Base-by-base conservation (phyloP, 75 land plant species). In the Picea sitchensis region DNA sequence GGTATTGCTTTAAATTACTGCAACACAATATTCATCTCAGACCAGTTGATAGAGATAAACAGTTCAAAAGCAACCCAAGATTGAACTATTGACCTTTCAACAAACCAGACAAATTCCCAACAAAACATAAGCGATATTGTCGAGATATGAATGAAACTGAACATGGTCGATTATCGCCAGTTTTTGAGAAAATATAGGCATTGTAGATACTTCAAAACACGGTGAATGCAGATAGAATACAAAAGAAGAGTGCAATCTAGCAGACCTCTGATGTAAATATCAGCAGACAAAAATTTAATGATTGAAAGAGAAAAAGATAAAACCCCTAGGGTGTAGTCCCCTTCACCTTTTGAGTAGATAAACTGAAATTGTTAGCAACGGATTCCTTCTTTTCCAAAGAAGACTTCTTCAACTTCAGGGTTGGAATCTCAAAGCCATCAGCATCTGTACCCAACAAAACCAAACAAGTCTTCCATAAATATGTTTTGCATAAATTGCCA, bases 381-480 rank as follows among this genome's bases (percentile, higher is more conserved):
- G 34, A 12, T 79, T 63, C 76, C 57, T 6, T 41, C 60, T 68
- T 80, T 54, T 59, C 56, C 56, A 41, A 68, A 44, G n/a, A 73
- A 26, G 73, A 71, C 23, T 77, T 86, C 20, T 44, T 77, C 38
- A 83, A 47, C 32, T 84, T 81, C 68, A 86, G 59, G 61, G 83
- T 86, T 58, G 88, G 88, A 61, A 86, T 86, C 82, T 86, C 87
- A 78, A 86, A 86, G 14, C 87, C 88, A 59, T 86, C 87, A 8
- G 88, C 88, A 84, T 86, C 88, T 86, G 85, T 61, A 83, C 34
- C 59, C 14, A 31, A 14, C 69, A 65, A 30, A 31, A 65, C 38
- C 69, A 65, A 32, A 32, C 34, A 65, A 15, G 31, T 14, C 18
- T 36, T 36, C 38, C 69, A 31, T 14, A 14, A 65, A 65, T 5